Evolutionary conservation across 2,329 filamentous ascomycete species (phyloP).

Genomic region (Sclerotinia borealis): DNA sequence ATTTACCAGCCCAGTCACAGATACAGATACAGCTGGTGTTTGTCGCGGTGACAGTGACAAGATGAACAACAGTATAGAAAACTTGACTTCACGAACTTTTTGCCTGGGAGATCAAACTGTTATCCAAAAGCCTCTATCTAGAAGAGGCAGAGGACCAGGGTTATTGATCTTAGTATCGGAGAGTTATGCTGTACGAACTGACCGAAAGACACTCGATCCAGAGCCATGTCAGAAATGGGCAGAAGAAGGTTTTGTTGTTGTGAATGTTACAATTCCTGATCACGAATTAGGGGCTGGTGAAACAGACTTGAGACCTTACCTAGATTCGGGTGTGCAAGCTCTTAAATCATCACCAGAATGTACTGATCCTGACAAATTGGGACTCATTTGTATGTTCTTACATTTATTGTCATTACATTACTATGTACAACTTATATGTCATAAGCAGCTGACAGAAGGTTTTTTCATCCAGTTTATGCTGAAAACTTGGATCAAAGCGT

Average conservation of each 20-base stretch:
- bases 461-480: constrained; percentile 8
- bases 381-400: constrained; percentile 6
- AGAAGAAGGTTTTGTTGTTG: constrained; percentile 33
- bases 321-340: constrained; percentile 1
- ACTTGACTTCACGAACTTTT: background rate
- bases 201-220: constrained; percentile 22
- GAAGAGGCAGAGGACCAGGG: constrained; percentile 33
- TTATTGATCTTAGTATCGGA: constrained; percentile 30
- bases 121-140: constrained; percentile 17
- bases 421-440: background rate
- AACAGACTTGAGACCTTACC: background rate
- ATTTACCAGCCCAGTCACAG: no score
- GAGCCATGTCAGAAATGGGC: constrained; percentile 35
- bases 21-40: background rate
- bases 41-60: background rate
- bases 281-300: background rate
- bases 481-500: background rate
- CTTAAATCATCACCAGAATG: constrained; percentile 8
- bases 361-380: constrained; percentile 4
- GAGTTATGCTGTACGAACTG: constrained; percentile 12
- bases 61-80: background rate
- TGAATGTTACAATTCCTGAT: background rate
- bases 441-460: background rate
- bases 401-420: background rate
- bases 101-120: background rate